Conservation (phyloP, 768 basidiomycete species). For the Mycena indigotica region DNA sequence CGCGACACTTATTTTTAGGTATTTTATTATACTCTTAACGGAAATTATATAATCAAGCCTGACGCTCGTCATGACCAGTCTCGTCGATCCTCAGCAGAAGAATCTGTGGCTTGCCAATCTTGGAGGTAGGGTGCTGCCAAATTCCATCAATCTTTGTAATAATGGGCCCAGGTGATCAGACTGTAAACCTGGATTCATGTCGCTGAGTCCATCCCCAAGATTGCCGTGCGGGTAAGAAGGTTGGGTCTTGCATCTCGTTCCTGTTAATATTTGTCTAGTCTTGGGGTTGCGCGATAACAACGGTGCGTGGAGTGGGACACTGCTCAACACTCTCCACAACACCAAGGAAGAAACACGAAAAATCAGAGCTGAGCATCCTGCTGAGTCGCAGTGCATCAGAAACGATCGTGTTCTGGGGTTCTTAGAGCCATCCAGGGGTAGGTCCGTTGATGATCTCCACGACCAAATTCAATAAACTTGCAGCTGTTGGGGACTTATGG, state of each 20-base stretch:
- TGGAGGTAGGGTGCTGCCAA: constrained; percentile 41
- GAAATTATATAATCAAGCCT: constrained; percentile 1
- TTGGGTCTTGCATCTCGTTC: too few species aligned
- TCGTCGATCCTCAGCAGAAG: constrained; percentile 50
- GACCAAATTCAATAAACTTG: neutral
- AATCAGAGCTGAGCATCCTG: constrained; percentile 51
- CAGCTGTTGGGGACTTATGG: constrained; percentile 49
- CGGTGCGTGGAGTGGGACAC: constrained; percentile 44
- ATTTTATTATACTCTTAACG: neutral
- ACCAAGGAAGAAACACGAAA: constrained; percentile 46
- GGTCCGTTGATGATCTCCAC: neutral
- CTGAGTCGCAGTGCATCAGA: constrained; percentile 46
- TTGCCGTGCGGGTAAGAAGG: constrained; percentile 50
- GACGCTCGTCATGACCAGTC: constrained; percentile 28
- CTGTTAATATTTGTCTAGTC: constrained; percentile 34
- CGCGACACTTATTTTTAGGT: constrained; percentile 50
- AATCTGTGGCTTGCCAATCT: constrained; percentile 64
- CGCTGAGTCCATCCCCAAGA: constrained; percentile 28
- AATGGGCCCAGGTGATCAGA: too few species aligned
- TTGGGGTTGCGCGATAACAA: constrained; percentile 35
- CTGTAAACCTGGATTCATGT: neutral
- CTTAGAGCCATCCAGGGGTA: constrained; percentile 60
- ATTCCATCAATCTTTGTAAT: too few species aligned
- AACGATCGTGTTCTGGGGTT: constrained; percentile 55
- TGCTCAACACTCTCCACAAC: constrained; percentile 49